phyloP scores from a whole-genome alignment of 2,329 filamentous ascomycete genomes.

The Cladosporium oxysporum region DNA sequence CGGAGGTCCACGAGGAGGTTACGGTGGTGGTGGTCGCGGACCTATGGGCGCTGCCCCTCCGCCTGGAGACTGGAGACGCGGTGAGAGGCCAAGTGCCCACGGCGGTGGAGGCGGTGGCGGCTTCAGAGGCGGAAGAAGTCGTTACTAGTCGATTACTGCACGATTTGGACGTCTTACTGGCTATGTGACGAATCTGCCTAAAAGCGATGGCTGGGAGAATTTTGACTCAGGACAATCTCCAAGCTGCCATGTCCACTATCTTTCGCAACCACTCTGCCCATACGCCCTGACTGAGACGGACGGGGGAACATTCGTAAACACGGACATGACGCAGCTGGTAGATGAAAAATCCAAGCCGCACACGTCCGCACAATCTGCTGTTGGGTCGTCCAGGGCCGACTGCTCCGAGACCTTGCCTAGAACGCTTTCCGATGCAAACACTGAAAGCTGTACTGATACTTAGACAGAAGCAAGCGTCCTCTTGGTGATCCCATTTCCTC shows the following conservation, averaged over 20 bases:
- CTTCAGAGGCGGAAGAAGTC: slow-evolving; percentile 12
- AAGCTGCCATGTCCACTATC: background rate
- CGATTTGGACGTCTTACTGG: background rate
- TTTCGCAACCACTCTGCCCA: background rate
- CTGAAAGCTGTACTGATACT: background rate
- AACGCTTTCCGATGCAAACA: background rate
- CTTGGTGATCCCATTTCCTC: background rate
- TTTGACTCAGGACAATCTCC: background rate
- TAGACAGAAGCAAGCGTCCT: background rate
- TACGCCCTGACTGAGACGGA: background rate
- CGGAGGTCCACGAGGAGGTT: slow-evolving; percentile 23
- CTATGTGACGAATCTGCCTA: too few species aligned
- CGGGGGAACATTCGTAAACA: too few species aligned
- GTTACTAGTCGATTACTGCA: background rate
- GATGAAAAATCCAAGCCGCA: too few species aligned
- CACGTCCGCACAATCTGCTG: too few species aligned
- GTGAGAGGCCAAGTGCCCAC: slow-evolving; percentile 37
- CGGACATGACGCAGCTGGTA: too few species aligned
- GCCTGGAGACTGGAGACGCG: slow-evolving; percentile 41
- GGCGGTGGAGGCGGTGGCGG: slow-evolving; percentile 21
- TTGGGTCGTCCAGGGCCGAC: too few species aligned
- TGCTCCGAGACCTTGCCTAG: too few species aligned
- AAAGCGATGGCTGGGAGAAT: background rate
- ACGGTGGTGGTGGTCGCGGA: slow-evolving; percentile 30
- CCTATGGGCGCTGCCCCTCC: slow-evolving; percentile 36